Conservation (phyloP, 495 filamentous ascomycete species). For the Penicillium canescens region DNA sequence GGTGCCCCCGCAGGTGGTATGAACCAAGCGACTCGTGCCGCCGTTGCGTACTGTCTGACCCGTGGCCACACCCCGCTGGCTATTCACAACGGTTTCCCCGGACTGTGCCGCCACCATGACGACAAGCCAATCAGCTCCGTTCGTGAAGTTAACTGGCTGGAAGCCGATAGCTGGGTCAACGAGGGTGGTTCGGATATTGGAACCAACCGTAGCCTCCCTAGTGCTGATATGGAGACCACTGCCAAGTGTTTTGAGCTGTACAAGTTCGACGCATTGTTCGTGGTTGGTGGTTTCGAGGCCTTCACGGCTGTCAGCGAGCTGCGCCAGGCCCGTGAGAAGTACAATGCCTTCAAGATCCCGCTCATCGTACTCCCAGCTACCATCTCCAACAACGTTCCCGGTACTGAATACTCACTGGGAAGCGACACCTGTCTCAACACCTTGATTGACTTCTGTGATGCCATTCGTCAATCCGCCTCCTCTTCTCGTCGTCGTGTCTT, state of each 20-base stretch:
- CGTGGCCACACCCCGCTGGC: constrained; percentile 89
- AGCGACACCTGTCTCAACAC: constrained; percentile 98
- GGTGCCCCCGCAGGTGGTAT: constrained; percentile 98
- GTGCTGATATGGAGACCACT: constrained; percentile 77
- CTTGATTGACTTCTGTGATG: constrained; percentile 94
- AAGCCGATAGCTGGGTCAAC: constrained; percentile 92
- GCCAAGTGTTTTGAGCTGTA: constrained; percentile 83
- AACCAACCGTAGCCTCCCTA: constrained; percentile 90
- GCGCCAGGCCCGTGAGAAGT: constrained; percentile 73
- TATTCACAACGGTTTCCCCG: constrained; percentile 96
- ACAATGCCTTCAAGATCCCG: constrained; percentile 86
- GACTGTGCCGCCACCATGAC: constrained; percentile 84
- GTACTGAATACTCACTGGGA: constrained; percentile 94
- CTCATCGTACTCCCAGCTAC: constrained; percentile 94
- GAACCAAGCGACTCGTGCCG: constrained; percentile 94
- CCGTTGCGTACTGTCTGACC: constrained; percentile 93
- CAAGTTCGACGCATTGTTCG: constrained; percentile 86
- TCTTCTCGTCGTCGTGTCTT: constrained; percentile 91
- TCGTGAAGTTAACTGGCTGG: constrained; percentile 84
- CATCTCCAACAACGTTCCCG: constrained; percentile 97
- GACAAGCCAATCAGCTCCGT: constrained; percentile 83
- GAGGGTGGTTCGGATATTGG: constrained; percentile 97
- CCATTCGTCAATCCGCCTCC: constrained; percentile 93
- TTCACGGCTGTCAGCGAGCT: constrained; percentile 90
- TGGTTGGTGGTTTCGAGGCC: constrained; percentile 96